Percentiles rank a stretch among this genome's conserved stretches.
Conservation (phyloP, 2,329 filamentous ascomycete genomes). For the Hypomyces rosellus region DNA sequence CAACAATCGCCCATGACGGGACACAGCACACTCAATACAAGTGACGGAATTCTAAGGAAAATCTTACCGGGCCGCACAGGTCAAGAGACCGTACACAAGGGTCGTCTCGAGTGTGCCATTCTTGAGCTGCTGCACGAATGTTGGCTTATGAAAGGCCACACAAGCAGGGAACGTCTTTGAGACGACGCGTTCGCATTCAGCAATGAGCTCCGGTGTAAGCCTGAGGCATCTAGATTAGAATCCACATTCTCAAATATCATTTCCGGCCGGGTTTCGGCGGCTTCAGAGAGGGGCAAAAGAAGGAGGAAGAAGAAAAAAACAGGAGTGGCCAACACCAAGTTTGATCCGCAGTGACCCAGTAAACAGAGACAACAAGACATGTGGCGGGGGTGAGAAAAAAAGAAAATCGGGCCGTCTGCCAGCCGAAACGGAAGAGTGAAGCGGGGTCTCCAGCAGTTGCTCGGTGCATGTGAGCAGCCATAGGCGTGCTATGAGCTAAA, state of each 20-base stretch:
- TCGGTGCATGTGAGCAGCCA: slow-evolving; percentile 4
- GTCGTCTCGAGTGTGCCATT: slow-evolving; percentile 48
- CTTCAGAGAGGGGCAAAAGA: slow-evolving; percentile 1
- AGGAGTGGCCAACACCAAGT: too few relatives aligned
- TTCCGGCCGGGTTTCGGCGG: slow-evolving; percentile 16
- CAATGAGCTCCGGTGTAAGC: slow-evolving; percentile 51
- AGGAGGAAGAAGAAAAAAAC: background rate
- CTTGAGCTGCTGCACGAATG: slow-evolving; percentile 55
- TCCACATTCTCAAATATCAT: background rate
- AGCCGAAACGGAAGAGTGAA: slow-evolving; percentile 7
- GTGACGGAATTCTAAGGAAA: slow-evolving; percentile 12
- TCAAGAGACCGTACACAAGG: slow-evolving; percentile 52
- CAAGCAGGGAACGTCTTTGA: slow-evolving; percentile 55
- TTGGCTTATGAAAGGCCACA: slow-evolving; percentile 57
- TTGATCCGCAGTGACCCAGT: too few relatives aligned
- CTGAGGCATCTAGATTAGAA: slow-evolving; percentile 25
- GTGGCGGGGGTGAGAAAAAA: background rate
- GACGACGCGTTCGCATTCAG: slow-evolving; percentile 55
- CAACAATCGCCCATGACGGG: slow-evolving; percentile 7
- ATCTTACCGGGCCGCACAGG: slow-evolving; percentile 51
- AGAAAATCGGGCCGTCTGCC: slow-evolving; percentile 9
- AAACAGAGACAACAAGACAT: background rate
- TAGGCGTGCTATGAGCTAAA: slow-evolving; percentile 2
- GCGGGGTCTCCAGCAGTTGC: slow-evolving; percentile 3
- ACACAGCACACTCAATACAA: too few relatives aligned